These are phyloP conservation scores for Gelatoporia subvermispora DNA, from an alignment of 768 basidiomycete species.

Conservation along the genomic window DNA sequence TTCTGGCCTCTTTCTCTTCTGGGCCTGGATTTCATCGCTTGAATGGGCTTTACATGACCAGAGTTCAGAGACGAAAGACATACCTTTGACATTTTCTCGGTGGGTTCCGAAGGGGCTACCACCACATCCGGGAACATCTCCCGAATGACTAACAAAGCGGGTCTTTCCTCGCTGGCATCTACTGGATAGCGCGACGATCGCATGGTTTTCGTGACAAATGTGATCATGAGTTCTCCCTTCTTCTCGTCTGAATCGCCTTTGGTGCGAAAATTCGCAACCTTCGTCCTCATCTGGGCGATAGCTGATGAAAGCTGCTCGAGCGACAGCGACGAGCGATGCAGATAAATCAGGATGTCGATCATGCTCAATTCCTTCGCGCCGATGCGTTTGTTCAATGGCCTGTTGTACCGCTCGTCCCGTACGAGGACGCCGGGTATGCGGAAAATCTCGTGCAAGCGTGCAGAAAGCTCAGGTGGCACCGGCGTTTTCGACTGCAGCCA, in stretches of 20 bases:
- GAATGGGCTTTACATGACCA: neutral
- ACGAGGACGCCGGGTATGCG: conserved; percentile 43
- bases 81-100: too few relatives aligned
- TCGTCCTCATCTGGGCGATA: conserved; percentile 48
- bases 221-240: conserved; percentile 53
- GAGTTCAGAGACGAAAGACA: too few relatives aligned
- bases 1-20: conserved; percentile 1
- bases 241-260: conserved; percentile 62
- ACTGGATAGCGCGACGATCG: neutral
- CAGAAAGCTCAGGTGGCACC: conserved; percentile 25
- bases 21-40: neutral
- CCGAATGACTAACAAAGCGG: too few relatives aligned
- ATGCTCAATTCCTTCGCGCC: conserved; percentile 59
- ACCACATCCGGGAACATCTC: too few relatives aligned
- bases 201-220: conserved; percentile 35
- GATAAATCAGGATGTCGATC: conserved; percentile 49
- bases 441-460: conserved; percentile 40
- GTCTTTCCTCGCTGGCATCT: conserved; percentile 9
- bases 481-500: conserved; percentile 21
- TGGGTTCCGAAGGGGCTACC: too few relatives aligned
- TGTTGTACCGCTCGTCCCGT: conserved; percentile 28
- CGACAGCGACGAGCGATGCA: conserved; percentile 35
- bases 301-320: conserved; percentile 36
- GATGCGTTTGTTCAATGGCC: conserved; percentile 33
- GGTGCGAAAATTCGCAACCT: conserved; percentile 47